Conservation (phyloP, 306 rosid species). For the Cicer yamashitae region DNA sequence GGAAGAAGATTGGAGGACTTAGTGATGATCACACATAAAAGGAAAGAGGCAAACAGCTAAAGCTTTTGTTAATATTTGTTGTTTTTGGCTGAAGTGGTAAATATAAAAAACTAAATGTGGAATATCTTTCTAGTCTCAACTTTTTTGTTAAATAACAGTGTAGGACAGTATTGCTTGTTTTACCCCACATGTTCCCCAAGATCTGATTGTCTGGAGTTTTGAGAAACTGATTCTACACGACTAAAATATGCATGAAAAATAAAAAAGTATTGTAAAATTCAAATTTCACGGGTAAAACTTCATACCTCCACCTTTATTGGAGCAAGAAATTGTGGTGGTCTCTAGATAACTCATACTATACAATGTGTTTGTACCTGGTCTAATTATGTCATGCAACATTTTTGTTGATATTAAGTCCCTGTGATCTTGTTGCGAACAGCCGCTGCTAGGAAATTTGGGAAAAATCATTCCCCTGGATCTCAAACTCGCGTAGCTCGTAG, state of each 20-base stretch:
- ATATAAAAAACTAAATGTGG: slow-evolving; percentile 15
- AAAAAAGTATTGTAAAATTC: slow-evolving; percentile 8
- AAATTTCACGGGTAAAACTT: background rate
- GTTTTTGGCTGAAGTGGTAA: slow-evolving; percentile 18
- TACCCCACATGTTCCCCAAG: background rate
- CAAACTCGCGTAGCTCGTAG: slow-evolving; percentile 68
- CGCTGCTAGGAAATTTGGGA: slow-evolving; percentile 60
- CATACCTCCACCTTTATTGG: background rate
- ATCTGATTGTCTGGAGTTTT: background rate
- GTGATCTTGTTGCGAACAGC: slow-evolving; percentile 54
- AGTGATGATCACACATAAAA: slow-evolving; percentile 14
- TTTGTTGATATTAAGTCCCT: slow-evolving; percentile 19
- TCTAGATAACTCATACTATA: background rate
- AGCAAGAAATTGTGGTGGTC: slow-evolving; percentile 5
- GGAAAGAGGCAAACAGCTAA: background rate
- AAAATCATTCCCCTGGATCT: slow-evolving; percentile 53
- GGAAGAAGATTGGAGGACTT: background rate
- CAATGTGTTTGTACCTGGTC: background rate
- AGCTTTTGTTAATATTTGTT: slow-evolving; percentile 1
- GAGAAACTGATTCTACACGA: slow-evolving; percentile 24
- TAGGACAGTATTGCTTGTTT: slow-evolving; percentile 10
- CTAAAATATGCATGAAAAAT: background rate
- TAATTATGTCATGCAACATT: slow-evolving; percentile 32
- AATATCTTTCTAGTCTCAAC: slow-evolving; percentile 22
- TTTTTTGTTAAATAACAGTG: slow-evolving; percentile 4